Base-by-base conservation (phyloP, 352 stramenopile species). In the Phytophthora cactorum region DNA sequence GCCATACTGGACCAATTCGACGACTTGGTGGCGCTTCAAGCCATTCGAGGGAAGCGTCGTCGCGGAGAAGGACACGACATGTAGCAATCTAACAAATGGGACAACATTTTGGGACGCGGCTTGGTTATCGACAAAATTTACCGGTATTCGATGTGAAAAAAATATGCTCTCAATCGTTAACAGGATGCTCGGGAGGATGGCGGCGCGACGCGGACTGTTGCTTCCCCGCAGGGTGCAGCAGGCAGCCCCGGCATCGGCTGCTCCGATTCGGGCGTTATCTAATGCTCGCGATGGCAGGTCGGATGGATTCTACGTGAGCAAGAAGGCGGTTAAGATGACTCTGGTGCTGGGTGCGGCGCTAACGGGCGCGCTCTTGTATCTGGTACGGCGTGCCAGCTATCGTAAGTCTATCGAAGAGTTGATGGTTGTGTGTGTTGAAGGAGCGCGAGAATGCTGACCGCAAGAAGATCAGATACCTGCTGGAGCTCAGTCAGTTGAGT, bases 271-370 rank as follows among this genome's bases (percentile, higher is more conserved):
- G 7, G 27, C 43, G 8, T 63, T 62, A 32, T 62, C 56, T 50
- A 66, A 32, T 66, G n/a, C 56, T 46, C 28, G 57, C 32, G 27
- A 10, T 29, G 51, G n/a, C 22, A 43, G 43, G 15, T 15, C 51
- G 1, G 57, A 71, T 39, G 64, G 59, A 6, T 61, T 64, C 28
- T 64, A 63, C 44, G 58, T 72, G 41, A 71, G 57, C 51, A 71
- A 71, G 43, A 61, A 45, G 29, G 56, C 51, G 9, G 56, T 66
- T 22, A 66, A 71, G 43, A 58, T 27, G 56, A 66, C 50, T 31
- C 12, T 66, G 32, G 14, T 58, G 39, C 10, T 72, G 10, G 64
- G 51, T 46, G 57, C 51, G 22, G 65, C 25, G 17, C 38, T 72
- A n/a, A 54, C 58, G 29, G 64, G 43, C 51, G 52, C 34, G n/a